Evolutionary conservation across 495 filamentous ascomycete species (phyloP).

Genomic region (Letharia lupina): DNA sequence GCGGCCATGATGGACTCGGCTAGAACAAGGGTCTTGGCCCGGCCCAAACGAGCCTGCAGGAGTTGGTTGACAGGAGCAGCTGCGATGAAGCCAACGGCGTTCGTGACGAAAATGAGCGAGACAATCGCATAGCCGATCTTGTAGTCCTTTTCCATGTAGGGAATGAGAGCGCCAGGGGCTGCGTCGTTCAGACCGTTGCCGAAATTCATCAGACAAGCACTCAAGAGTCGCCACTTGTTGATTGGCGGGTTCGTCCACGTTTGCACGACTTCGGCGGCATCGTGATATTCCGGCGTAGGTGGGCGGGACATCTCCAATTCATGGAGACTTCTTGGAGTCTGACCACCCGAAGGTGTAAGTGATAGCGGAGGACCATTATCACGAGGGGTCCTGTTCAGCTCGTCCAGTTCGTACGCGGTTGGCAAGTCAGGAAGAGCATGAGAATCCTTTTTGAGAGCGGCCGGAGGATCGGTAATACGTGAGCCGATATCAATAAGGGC

Average conservation of each 20-base stretch:
- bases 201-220: slow-evolving; percentile 40
- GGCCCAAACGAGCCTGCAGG: slow-evolving; percentile 48
- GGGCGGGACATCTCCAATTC: slow-evolving; percentile 50
- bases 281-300: slow-evolving; percentile 32
- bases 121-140: slow-evolving; percentile 63
- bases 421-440: slow-evolving; percentile 26
- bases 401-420: slow-evolving; percentile 31
- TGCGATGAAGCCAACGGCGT: slow-evolving; percentile 66
- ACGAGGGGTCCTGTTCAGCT: slow-evolving; percentile 28
- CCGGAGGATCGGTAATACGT: slow-evolving; percentile 28
- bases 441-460: slow-evolving; percentile 31
- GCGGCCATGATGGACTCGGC: slow-evolving; percentile 41
- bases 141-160: slow-evolving; percentile 66
- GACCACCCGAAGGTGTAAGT: slow-evolving; percentile 19
- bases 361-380: slow-evolving; percentile 25
- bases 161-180: slow-evolving; percentile 64
- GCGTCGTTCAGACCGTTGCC: slow-evolving; percentile 53
- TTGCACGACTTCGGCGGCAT: slow-evolving; percentile 38
- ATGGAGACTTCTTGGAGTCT: slow-evolving; percentile 37
- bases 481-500: slow-evolving; percentile 34
- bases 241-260: slow-evolving; percentile 46
- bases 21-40: slow-evolving; percentile 51
- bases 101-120: slow-evolving; percentile 71
- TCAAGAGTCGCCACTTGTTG: slow-evolving; percentile 36
- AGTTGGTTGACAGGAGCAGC: slow-evolving; percentile 57